These are phyloP conservation scores for Penicillium sp. DNA, from an alignment of 2,329 filamentous ascomycete species.

Conservation along the genomic window DNA sequence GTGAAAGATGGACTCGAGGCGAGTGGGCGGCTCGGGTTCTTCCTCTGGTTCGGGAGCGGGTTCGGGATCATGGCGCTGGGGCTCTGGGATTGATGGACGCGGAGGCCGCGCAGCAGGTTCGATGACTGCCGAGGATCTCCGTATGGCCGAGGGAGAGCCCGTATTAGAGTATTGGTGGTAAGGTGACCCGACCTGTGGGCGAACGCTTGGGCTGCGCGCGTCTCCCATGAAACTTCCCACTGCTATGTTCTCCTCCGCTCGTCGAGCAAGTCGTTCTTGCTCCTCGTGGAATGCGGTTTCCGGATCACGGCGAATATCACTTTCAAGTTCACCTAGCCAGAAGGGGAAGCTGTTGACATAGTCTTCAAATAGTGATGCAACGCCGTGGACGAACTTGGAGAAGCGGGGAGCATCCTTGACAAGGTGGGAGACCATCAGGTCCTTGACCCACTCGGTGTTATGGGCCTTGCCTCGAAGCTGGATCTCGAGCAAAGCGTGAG, in stretches of 20 bases:
- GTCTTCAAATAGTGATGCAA: constrained; percentile 89
- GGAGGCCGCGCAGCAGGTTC: constrained; percentile 24
- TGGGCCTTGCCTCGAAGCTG: constrained; percentile 68
- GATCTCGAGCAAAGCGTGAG: constrained; percentile 87
- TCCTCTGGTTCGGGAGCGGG: constrained; percentile 23
- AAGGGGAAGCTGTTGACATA: constrained; percentile 95
- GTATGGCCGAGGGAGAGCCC: constrained; percentile 25
- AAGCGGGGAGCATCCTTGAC: constrained; percentile 87
- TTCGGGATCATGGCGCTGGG: constrained; percentile 37
- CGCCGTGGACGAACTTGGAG: constrained; percentile 95
- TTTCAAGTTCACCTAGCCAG: constrained; percentile 89
- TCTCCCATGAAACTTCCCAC: constrained; percentile 82
- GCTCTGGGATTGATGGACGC: constrained; percentile 43
- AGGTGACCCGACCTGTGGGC: constrained; percentile 38
- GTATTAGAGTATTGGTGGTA: constrained; percentile 26
- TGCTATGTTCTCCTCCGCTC: constrained; percentile 81
- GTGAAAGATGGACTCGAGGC: constrained; percentile 72
- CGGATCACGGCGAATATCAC: constrained; percentile 90
- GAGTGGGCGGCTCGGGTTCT: constrained; percentile 53
- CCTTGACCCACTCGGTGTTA: constrained; percentile 80
- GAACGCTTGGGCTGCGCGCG: constrained; percentile 30
- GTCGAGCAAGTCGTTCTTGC: constrained; percentile 76
- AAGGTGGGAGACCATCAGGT: constrained; percentile 88
- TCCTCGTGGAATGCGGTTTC: constrained; percentile 88
- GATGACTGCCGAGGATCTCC: constrained; percentile 28